Base-by-base conservation (phyloP, 1,284 basidiomycete species). In the Puccinia horiana region DNA sequence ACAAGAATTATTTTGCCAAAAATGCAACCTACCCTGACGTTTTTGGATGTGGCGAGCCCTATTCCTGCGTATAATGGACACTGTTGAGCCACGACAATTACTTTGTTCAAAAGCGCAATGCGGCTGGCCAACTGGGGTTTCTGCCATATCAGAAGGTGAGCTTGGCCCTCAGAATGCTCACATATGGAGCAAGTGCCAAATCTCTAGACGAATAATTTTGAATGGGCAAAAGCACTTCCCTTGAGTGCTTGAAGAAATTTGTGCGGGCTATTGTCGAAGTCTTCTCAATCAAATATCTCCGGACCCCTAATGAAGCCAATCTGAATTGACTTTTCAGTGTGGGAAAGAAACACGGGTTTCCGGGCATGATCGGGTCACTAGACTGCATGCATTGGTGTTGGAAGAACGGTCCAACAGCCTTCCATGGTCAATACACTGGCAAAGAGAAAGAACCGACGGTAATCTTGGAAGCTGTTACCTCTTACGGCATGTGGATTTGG, bases 311-410 rank as follows among this genome's bases (percentile, higher is more conserved):
- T 29, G 32, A 47, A 9, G 29, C 2, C n/a, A 35, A 76, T 40
- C 12, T 61, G 1, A 18, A n/a, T 11, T 23, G 42, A 32, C 35
- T 65, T 8, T 26, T 77, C 2, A 29, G 6, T 2, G 26, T 63
- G 4, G 23, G n/a, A 1, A 37, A 56, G 37, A 26, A 75, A 12
- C 23, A 49, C 29, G 73, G 49, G 11, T 75, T 75, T 56, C 49
- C 73, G 18, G 73, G 73, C 37, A 75, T 75, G 73, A n/a, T 75
- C 12, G 49, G 73, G 23, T 75, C 52, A 20, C n/a, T 75, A 1
- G 49, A 56, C 23, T 75, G 73, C n/a, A 75, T 75, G 73, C 73
- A 75, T 8, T 75, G 73, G 73, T 29, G 23, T 32, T 75, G 73
- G 49, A 75, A 63, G n/a, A 77, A 63, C 40, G 65, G 56, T 29